These are phyloP conservation scores for Echeveria elegans DNA, from an alignment of 164 flowering plant species.

Conservation along the genomic window DNA sequence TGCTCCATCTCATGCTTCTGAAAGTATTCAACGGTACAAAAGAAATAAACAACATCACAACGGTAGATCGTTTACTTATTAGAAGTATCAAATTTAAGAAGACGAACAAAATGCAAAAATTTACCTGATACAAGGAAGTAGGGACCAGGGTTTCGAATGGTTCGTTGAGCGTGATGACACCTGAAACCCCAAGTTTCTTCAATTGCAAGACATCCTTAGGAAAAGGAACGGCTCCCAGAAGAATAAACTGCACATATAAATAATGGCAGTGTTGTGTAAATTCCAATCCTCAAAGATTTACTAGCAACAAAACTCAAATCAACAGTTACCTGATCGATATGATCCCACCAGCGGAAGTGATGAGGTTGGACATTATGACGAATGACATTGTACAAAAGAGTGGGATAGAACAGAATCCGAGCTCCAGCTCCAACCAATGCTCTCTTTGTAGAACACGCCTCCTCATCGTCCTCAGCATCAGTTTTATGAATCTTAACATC, in stretches of 20 bases:
- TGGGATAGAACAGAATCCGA: conserved; percentile 78
- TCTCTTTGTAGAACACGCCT: conserved; percentile 35
- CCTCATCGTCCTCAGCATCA: too few species aligned
- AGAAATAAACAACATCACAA: not conserved
- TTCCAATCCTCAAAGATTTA: not conserved
- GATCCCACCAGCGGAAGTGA: conserved; percentile 88
- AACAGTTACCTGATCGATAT: conserved; percentile 61
- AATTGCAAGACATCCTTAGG: conserved; percentile 68
- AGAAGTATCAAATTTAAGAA: not conserved
- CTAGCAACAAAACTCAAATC: not conserved
- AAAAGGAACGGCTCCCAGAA: conserved; percentile 93
- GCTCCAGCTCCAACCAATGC: conserved; percentile 80
- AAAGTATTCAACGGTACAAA: not conserved
- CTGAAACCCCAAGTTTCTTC: conserved; percentile 72
- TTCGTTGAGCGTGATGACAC: conserved; percentile 79
- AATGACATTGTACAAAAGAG: conserved; percentile 71
- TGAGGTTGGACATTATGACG: conserved; percentile 61
- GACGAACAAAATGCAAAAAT: conserved; percentile 2
- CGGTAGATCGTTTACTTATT: too few species aligned
- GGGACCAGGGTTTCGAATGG: conserved; percentile 77
- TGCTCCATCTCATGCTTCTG: conserved; percentile 73
- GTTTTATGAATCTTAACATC: too few species aligned
- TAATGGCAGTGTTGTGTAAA: not conserved
- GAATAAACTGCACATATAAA: conserved; percentile 39
- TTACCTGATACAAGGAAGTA: conserved; percentile 45